A percentile compares a stretch with the other conserved stretches of the same genome.
Conservation (phyloP, 139 green algal genomes). For the Bryopsis sp. region DNA sequence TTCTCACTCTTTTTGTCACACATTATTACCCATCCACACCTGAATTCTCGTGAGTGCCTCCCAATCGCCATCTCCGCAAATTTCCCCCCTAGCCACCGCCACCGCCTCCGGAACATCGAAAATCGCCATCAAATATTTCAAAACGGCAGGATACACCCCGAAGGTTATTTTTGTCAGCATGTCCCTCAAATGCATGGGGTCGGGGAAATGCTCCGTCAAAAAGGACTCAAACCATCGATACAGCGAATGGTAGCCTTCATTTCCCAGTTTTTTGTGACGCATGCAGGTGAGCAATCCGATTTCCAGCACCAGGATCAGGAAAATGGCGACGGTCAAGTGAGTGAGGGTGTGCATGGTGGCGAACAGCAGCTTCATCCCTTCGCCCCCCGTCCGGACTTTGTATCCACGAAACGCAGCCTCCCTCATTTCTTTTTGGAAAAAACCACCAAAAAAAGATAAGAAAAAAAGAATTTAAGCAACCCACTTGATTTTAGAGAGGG, state of each 20-base stretch:
- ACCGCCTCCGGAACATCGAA: conserved; percentile 1
- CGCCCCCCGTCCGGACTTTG: conserved; percentile 31
- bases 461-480: too few relatives aligned
- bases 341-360: conserved; percentile 39
- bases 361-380: conserved; percentile 43
- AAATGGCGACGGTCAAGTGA: conserved; percentile 58
- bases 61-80: not conserved
- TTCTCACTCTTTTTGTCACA: too few relatives aligned
- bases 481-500: too few relatives aligned
- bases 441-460: too few relatives aligned
- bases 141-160: conserved; percentile 57
- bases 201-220: conserved; percentile 69
- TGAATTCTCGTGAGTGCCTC: not conserved
- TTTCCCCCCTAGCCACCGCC: not conserved
- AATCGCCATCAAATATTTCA: conserved; percentile 35
- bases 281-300: conserved; percentile 72
- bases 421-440: too few relatives aligned
- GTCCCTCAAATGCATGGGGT: conserved; percentile 59
- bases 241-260: conserved; percentile 17
- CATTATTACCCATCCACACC: too few relatives aligned
- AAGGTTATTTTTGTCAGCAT: conserved; percentile 40
- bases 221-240: conserved; percentile 69
- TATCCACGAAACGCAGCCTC: conserved; percentile 17
- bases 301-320: conserved; percentile 74
- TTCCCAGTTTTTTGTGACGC: conserved; percentile 18